These are phyloP conservation scores for Imleria badia DNA, from an alignment of 768 basidiomycete genomes.

Conservation along the genomic window DNA sequence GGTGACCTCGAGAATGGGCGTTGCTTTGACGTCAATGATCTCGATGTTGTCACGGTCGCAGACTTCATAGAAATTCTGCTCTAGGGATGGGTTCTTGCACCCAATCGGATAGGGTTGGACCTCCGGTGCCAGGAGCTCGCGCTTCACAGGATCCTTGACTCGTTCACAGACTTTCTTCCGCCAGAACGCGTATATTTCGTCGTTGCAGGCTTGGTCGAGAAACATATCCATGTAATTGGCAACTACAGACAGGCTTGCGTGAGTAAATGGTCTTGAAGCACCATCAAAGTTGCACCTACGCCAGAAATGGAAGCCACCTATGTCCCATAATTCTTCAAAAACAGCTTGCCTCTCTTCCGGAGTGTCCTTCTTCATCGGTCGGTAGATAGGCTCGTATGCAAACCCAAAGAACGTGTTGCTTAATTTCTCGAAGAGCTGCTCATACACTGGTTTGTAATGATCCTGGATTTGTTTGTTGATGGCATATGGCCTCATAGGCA, in stretches of 20 bases:
- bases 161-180: constrained; percentile 7
- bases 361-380: constrained; percentile 11
- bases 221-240: constrained; percentile 2
- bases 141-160: constrained; percentile 7
- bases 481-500: constrained; percentile 6
- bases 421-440: constrained; percentile 2
- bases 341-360: constrained; percentile 1
- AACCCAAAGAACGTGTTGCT: constrained; percentile 3
- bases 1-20: constrained; percentile 7
- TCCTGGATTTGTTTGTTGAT: constrained; percentile 12
- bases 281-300: neutral
- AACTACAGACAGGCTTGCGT: neutral
- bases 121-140: constrained; percentile 7
- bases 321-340: constrained; percentile 9
- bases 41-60: constrained; percentile 10
- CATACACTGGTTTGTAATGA: constrained; percentile 5
- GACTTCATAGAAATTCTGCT: constrained; percentile 10
- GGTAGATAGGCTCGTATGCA: neutral
- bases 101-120: constrained; percentile 5
- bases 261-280: neutral
- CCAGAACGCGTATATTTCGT: neutral
- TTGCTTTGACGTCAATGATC: constrained; percentile 9
- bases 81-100: constrained; percentile 8
- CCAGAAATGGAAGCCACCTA: constrained; percentile 7
- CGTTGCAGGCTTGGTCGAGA: constrained; percentile 1